Conservation (phyloP, 2,329 filamentous ascomycete genomes). For the Lachnum nothofagi region DNA sequence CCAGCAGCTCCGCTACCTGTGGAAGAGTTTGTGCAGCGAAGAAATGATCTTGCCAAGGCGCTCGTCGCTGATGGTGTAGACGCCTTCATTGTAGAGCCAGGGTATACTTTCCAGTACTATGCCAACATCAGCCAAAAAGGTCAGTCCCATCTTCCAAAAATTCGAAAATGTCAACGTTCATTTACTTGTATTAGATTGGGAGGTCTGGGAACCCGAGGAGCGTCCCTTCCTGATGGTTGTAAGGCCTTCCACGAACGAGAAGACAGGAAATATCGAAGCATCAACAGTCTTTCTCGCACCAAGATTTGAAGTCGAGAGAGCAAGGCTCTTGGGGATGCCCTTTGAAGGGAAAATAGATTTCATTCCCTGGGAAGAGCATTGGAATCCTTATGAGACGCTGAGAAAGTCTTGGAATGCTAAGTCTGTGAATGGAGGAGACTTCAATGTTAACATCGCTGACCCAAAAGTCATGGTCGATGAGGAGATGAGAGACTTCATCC, state of each 20-base stretch:
- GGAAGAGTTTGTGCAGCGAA: constrained; percentile 49
- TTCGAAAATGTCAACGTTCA: not conserved
- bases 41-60: constrained; percentile 52
- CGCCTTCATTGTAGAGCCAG: constrained; percentile 58
- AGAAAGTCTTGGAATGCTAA: constrained; percentile 34
- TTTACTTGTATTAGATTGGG: constrained; percentile 44
- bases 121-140: constrained; percentile 52
- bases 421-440: constrained; percentile 26
- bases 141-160: not conserved
- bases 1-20: constrained; percentile 42
- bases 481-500: constrained; percentile 60
- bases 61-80: constrained; percentile 47
- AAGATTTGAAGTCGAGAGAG: constrained; percentile 56
- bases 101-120: constrained; percentile 61
- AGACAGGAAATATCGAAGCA: constrained; percentile 41
- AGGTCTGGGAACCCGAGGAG: constrained; percentile 61
- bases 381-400: constrained; percentile 57
- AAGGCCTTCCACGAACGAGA: constrained; percentile 38
- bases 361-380: constrained; percentile 59
- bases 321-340: constrained; percentile 54
- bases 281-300: constrained; percentile 56
- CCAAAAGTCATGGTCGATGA: constrained; percentile 58
- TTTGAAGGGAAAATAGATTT: constrained; percentile 46
- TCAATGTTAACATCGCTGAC: constrained; percentile 17
- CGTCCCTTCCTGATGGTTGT: constrained; percentile 59